Evolutionary conservation across 1,139 yeast genomes (phyloP).

Genomic region (Debaryomycetaceae sp.): DNA sequence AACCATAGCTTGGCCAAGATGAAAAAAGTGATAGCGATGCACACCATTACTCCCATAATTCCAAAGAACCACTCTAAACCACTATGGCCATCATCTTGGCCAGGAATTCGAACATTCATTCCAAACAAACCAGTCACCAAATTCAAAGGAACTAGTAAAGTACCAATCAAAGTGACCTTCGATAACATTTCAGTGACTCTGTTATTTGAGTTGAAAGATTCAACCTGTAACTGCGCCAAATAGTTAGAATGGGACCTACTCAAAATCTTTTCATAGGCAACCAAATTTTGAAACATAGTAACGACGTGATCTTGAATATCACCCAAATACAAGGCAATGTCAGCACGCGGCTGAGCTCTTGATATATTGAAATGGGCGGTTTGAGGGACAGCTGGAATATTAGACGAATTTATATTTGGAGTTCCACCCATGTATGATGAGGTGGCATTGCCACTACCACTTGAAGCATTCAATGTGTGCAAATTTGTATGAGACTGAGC

Average conservation of each 20-base stretch:
- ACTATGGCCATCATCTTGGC: conserved; percentile 9
- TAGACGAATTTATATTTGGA: conserved; percentile 3
- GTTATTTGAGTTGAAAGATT: conserved; percentile 19
- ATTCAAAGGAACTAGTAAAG: conserved; percentile 21
- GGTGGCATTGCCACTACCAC: conserved; percentile 4
- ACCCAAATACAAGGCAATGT: conserved; percentile 83
- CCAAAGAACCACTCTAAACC: conserved; percentile 15
- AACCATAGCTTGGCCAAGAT: conserved; percentile 14
- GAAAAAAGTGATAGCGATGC: conserved; percentile 10
- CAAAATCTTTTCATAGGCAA: conserved; percentile 23
- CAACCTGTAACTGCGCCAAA: conserved; percentile 25
- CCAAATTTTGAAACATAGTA: conserved; percentile 22
- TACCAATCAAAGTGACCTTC: conserved; percentile 22
- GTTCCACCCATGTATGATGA: conserved; percentile 2
- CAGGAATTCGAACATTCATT: conserved; percentile 24
- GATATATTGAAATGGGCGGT: conserved; percentile 1
- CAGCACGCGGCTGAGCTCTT: conserved; percentile 63
- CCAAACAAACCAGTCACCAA: conserved; percentile 22
- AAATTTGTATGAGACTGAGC: conserved; percentile 5
- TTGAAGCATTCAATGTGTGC: neutral
- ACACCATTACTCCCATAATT: conserved; percentile 16
- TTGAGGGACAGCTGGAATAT: conserved; percentile 4
- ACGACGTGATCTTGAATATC: conserved; percentile 68
- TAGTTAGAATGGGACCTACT: conserved; percentile 23
- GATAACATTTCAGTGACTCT: conserved; percentile 19